phyloP scores from a whole-genome alignment of 1,284 basidiomycete species.

The Coniophora puteana region DNA sequence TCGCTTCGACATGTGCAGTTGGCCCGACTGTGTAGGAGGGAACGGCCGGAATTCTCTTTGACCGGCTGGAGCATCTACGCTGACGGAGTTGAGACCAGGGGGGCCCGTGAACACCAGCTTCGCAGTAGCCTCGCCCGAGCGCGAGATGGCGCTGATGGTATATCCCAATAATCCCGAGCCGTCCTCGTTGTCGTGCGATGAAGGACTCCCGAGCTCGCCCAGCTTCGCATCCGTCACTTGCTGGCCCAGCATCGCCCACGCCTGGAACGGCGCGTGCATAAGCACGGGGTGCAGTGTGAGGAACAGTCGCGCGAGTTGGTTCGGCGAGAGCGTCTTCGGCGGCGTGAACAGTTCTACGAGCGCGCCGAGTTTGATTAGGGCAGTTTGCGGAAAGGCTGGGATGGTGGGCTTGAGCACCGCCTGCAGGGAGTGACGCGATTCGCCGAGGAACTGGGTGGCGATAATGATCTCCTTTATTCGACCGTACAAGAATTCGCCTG shows the following conservation, averaged over 20 bases:
- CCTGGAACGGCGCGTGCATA: constrained; percentile 49
- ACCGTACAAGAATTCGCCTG: constrained; percentile 26
- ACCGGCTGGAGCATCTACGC: constrained; percentile 44
- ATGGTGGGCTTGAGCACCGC: constrained; percentile 46
- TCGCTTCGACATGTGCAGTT: constrained; percentile 35
- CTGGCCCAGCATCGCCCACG: constrained; percentile 55
- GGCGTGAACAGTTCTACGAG: constrained; percentile 49
- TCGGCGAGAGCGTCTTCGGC: constrained; percentile 34
- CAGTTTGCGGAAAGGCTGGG: constrained; percentile 61
- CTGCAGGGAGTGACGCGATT: constrained; percentile 48
- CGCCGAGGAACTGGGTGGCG: constrained; percentile 57
- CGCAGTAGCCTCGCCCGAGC: constrained; percentile 36
- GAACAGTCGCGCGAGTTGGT: constrained; percentile 48
- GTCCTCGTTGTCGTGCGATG: constrained; percentile 34
- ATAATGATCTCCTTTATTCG: constrained; percentile 53
- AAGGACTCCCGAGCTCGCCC: constrained; percentile 48
- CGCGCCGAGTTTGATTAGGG: constrained; percentile 44
- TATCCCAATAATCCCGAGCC: constrained; percentile 53
- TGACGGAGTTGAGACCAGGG: constrained; percentile 24
- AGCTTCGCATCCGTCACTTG: constrained; percentile 52
- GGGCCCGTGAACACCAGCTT: constrained; percentile 39
- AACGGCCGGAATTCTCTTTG: constrained; percentile 35
- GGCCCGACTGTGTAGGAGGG: constrained; percentile 31
- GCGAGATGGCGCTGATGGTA: constrained; percentile 34
- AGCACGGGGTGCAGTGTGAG: constrained; percentile 54